Conservation (phyloP, 2,329 filamentous ascomycete species). For the Penicillium sp. region DNA sequence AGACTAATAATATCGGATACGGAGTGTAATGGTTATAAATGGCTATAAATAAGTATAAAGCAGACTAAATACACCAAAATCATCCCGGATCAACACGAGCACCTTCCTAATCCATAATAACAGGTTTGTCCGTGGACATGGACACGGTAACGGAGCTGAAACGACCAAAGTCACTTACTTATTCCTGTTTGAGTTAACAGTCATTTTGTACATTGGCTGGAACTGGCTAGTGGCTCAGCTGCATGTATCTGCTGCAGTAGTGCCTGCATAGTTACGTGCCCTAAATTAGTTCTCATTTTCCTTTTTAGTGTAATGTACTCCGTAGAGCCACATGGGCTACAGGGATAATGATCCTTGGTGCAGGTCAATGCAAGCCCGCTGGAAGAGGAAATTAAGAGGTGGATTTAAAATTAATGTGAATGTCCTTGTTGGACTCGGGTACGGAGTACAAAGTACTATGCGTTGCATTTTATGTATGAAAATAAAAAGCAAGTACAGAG, state of each 20-base stretch:
- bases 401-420: background rate
- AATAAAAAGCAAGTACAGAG: background rate
- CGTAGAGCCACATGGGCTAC: conserved; percentile 1
- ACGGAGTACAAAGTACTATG: background rate
- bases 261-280: conserved; percentile 1
- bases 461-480: background rate
- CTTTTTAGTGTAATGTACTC: background rate
- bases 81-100: background rate
- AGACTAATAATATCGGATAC: background rate
- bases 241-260: conserved; percentile 5
- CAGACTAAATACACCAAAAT: background rate
- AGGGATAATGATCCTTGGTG: background rate
- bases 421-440: background rate
- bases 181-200: background rate
- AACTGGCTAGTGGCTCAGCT: background rate
- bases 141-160: background rate
- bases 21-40: background rate
- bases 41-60: conserved; percentile 1
- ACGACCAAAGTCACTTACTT: background rate
- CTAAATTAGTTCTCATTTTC: conserved; percentile 8
- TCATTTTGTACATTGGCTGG: background rate
- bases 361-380: background rate
- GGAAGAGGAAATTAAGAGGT: background rate
- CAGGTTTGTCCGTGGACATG: background rate
- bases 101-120: background rate